Conservation (phyloP, 2,329 filamentous ascomycete genomes). For the Zymoseptoria ardabiliae region DNA sequence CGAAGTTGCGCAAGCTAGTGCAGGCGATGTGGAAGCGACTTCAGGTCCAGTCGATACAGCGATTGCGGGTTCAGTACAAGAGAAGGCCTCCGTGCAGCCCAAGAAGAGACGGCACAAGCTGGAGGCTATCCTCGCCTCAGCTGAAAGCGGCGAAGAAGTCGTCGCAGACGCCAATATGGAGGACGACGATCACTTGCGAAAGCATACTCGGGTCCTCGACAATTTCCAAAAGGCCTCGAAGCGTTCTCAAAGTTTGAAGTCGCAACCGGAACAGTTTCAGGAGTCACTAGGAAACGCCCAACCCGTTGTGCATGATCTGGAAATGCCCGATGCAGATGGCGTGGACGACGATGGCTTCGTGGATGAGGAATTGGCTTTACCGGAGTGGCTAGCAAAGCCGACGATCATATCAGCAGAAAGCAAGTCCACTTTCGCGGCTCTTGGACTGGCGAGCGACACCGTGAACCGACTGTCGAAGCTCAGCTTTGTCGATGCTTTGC, state of each 20-base stretch:
- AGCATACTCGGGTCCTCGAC: conserved; percentile 32
- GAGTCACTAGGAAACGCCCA: conserved; percentile 10
- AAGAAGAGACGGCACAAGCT: conserved; percentile 43
- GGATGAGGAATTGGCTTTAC: conserved; percentile 56
- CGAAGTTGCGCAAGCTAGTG: background rate
- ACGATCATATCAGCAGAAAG: conserved; percentile 58
- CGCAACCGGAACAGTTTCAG: conserved; percentile 10
- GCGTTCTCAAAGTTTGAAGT: conserved; percentile 5
- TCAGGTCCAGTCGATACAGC: background rate
- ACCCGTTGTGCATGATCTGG: conserved; percentile 49
- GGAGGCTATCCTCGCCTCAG: conserved; percentile 20
- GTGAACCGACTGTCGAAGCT: conserved; percentile 58
- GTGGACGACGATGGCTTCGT: conserved; percentile 39
- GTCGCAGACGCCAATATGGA: conserved; percentile 28
- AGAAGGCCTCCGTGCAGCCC: conserved; percentile 27
- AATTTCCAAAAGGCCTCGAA: conserved; percentile 38
- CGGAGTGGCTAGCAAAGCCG: conserved; percentile 71
- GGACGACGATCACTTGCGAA: conserved; percentile 24
- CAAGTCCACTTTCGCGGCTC: conserved; percentile 53
- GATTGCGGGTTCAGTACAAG: background rate
- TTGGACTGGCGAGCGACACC: conserved; percentile 57
- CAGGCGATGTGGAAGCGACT: background rate
- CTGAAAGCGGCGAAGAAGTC: conserved; percentile 19
- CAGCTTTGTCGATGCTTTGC: conserved; percentile 64
- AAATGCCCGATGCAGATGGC: conserved; percentile 36